Conservation (phyloP, 179 eudicot species). For the Silene vulgaris region DNA sequence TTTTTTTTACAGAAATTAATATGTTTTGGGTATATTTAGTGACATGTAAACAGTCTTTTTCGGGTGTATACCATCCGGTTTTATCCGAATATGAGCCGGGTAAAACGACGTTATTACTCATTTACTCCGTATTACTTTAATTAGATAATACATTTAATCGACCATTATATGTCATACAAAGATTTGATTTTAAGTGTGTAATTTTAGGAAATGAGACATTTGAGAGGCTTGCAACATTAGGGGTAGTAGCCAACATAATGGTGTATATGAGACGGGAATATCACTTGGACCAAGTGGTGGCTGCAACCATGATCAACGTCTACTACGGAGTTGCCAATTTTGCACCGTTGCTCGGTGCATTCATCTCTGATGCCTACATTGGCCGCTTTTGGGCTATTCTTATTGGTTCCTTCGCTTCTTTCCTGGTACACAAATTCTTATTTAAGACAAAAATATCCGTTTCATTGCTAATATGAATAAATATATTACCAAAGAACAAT, state of each 20-base stretch:
- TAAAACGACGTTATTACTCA: too few relatives aligned
- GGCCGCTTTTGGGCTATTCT: conserved; percentile 51
- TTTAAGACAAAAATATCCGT: not conserved
- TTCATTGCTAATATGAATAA: too few relatives aligned
- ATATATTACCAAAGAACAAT: too few relatives aligned
- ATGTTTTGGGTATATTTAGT: too few relatives aligned
- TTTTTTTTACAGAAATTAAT: too few relatives aligned
- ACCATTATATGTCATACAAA: too few relatives aligned
- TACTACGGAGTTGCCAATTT: conserved; percentile 45
- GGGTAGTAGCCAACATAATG: conserved; percentile 48
- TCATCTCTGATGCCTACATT: conserved; percentile 50
- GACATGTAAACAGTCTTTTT: too few relatives aligned
- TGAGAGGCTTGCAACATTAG: conserved; percentile 52
- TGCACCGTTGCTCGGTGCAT: conserved; percentile 56
- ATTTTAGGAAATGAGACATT: conserved; percentile 55
- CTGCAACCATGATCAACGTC: conserved; percentile 42
- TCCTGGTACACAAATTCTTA: conserved; percentile 27
- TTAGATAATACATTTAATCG: too few relatives aligned
- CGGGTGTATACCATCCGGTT: too few relatives aligned
- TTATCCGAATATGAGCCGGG: too few relatives aligned
- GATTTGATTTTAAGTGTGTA: too few relatives aligned
- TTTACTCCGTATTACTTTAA: too few relatives aligned
- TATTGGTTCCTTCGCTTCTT: conserved; percentile 38
- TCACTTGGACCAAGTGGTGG: conserved; percentile 54
- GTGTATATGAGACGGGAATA: conserved; percentile 41